Evolutionary conservation across 441 rosid genomes (phyloP), one percentile per base, ranked within the genome.

Genomic region (Mallotus japonicus): DNA sequence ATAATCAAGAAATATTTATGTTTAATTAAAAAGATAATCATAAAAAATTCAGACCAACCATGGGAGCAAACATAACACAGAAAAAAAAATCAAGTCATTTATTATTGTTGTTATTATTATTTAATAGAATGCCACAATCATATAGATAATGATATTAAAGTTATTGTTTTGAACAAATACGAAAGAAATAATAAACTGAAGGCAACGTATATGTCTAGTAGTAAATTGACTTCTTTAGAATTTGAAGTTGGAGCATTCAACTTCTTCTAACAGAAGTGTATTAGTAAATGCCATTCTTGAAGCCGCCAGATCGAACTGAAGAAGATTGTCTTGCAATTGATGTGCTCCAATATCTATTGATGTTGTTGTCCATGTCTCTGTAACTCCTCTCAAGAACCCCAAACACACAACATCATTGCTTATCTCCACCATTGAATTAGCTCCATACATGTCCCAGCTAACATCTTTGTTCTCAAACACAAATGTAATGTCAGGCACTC

Each of bases 391-490:
- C 71, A 74, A 10, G 20, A 74, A 78, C 6, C 67, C 77, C 14
- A 78, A 51, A 37, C 81, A 78, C 16, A 42, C 40, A 24, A 78
- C 81, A 24, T 69, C 74, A 0, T 12, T 17, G 9, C 62, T 78
- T 40, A 73, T 53, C 64, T 78, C 65, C 53, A 70, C 78, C 75
- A 78, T 54, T 0, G 78, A 19, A 65, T 70, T 78, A 24, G 67
- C 73, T 55, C 81, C 81, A 44, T 49, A 70, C 57, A 78, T 59
- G 47, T 53, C 65, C 81, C 81, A 74, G 5, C 44, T 42, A 47
- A 74, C 44, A 42, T 66, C 47, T 59, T 73, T 61, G 53, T 46
- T 74, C 70, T 78, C 78, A 42, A 74, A 78, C 40, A 58, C 77
- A 3, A 74, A 75, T 0, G 72, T 37, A 11, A 78, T 78, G 10